These are phyloP conservation scores for Sclerotinia borealis DNA, from an alignment of 2,329 filamentous ascomycete species.

Conservation along the genomic window DNA sequence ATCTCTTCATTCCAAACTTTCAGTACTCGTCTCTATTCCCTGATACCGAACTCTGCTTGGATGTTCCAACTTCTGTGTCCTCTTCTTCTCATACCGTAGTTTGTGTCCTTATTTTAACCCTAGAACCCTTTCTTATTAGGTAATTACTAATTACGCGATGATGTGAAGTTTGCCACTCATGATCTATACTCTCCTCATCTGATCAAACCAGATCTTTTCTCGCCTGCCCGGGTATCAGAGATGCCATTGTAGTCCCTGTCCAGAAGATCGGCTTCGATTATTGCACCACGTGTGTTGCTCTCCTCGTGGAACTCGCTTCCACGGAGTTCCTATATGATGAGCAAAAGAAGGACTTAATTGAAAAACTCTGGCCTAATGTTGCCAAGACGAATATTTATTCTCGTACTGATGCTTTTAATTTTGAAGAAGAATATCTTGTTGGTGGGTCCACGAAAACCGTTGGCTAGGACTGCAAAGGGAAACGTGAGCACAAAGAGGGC, in stretches of 20 bases:
- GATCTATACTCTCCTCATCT: conserved; percentile 13
- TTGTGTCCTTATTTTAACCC: background rate
- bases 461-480: background rate
- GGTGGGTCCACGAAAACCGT: background rate
- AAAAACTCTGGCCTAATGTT: background rate
- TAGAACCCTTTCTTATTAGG: too few species aligned
- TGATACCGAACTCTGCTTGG: too few species aligned
- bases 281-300: background rate
- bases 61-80: too few species aligned
- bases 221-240: conserved; percentile 29
- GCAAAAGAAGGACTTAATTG: background rate
- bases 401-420: background rate
- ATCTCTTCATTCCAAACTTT: too few species aligned
- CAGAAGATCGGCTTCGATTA: background rate
- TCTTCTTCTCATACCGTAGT: too few species aligned
- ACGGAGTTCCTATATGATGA: background rate
- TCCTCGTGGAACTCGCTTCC: background rate
- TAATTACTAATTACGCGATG: too few species aligned
- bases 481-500: background rate
- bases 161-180: background rate
- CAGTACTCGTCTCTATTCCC: too few species aligned
- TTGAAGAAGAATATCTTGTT: background rate
- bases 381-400: background rate
- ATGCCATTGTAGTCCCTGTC: conserved; percentile 24
- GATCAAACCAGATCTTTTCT: conserved; percentile 2